Percentiles rank a stretch among this genome's conserved stretches.
These are phyloP conservation scores for Trichosporon inkin DNA, from an alignment of 1,284 basidiomycete genomes.

Conservation along the genomic window DNA sequence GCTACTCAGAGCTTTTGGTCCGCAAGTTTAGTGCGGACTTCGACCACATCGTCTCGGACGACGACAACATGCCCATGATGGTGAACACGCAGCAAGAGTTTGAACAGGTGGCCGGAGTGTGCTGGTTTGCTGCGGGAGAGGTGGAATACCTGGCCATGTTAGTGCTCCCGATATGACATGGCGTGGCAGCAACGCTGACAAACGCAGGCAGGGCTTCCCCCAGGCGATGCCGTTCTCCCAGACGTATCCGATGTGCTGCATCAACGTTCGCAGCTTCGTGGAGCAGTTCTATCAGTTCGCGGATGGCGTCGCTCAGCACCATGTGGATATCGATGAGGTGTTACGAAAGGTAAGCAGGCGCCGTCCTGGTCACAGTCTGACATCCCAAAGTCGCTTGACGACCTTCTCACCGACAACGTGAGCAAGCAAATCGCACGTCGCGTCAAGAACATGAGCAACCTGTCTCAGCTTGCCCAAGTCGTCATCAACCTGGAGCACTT, in stretches of 20 bases:
- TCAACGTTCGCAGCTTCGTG: conserved; percentile 90
- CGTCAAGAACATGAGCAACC: conserved; percentile 65
- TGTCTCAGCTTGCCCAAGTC: conserved; percentile 93
- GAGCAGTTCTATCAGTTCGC: conserved; percentile 96
- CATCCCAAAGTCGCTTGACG: conserved; percentile 71
- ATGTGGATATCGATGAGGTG: conserved; percentile 86
- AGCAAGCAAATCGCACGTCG: conserved; percentile 70
- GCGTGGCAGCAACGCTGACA: conserved; percentile 7
- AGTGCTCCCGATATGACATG: conserved; percentile 30
- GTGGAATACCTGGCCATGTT: conserved; percentile 63
- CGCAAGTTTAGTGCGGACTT: conserved; percentile 77
- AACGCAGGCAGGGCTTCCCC: conserved; percentile 64
- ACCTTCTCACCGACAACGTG: conserved; percentile 75
- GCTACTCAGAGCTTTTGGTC: conserved; percentile 79
- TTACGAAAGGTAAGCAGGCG: conserved; percentile 56
- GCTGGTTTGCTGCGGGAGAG: conserved; percentile 76
- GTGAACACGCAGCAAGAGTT: conserved; percentile 69
- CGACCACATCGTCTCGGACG: conserved; percentile 74
- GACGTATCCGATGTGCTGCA: conserved; percentile 90
- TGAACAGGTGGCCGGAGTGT: conserved; percentile 70
- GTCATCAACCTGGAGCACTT: conserved; percentile 93
- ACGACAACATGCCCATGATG: conserved; percentile 90
- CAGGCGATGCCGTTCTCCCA: conserved; percentile 88
- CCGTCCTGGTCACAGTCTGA: no score
- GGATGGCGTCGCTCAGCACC: conserved; percentile 87